Base-by-base conservation (phyloP, 2,329 filamentous ascomycete species). In the Claviceps sp. region DNA sequence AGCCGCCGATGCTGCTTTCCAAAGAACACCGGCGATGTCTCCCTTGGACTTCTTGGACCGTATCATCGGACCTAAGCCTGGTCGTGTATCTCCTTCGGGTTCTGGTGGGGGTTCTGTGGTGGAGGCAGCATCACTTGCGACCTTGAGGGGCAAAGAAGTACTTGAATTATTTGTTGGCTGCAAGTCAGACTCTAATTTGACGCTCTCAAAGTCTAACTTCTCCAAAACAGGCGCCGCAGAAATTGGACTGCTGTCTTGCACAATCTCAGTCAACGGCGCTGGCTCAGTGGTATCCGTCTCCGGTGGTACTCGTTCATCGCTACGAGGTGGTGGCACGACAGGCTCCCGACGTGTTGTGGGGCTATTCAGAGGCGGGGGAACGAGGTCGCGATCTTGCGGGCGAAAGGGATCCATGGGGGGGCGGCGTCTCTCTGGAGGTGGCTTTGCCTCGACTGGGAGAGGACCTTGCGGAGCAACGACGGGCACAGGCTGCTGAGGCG, bases 51-150 rank as follows among this genome's bases (percentile, higher is more conserved):
- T 80, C 62, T 87, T 88, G 56, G 84, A 80, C 67, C 88, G 91
- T 60, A 96, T 85, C 90, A 95, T 95, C 2, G 89, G 88, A 0
- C 88, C 88, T 6, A 95, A 75, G 1, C 88, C 89, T 17, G 88
- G 88, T n/a, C 87, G 70, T 6, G 55, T 61, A 2, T 76, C 73
- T 50, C 74, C 71, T 7, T 56, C 56, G 1, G 50, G 49, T 22
- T 46, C 51, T 16, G 51, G 50, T 2, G 38, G 49, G 6, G 63
- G 57, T 37, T 66, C 64, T 34, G 50, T 39, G 11, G 59, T n/a
- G 8, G 52, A 13, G 20, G 44, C 13, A 11, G 65, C 60, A 4
- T 66, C 60, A 14, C 61, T 61, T 2, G 62, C 53, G 20, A 64
- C 58, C 6, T 64, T 57, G 47, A 54, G 57, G 6, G 61, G 56